Conservation (phyloP, 192 early-diverging fungal species). For the Coemansia asiatica region DNA sequence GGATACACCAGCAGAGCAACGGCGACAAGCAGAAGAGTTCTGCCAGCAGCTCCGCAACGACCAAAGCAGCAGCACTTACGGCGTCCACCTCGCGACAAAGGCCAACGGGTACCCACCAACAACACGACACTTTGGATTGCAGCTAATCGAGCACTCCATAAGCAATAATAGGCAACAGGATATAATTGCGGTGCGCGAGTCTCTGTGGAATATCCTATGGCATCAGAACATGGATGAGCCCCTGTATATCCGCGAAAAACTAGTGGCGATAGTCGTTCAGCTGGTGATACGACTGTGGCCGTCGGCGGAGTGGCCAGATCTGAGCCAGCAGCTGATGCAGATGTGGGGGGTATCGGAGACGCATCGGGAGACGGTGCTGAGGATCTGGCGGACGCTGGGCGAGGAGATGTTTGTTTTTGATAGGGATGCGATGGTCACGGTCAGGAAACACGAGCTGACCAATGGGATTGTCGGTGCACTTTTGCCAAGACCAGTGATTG, state of each 20-base stretch:
- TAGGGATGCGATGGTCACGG: conserved; percentile 30
- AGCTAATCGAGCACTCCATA: conserved; percentile 39
- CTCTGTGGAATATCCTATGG: conserved; percentile 23
- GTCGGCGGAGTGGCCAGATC: conserved; percentile 27
- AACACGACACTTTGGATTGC: conserved; percentile 46
- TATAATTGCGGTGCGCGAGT: conserved; percentile 13
- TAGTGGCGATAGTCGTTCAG: conserved; percentile 36
- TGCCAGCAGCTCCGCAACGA: conserved; percentile 38
- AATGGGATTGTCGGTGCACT: conserved; percentile 43
- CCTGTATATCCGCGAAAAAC: conserved; percentile 42
- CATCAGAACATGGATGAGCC: conserved; percentile 3
- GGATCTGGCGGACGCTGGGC: conserved; percentile 47
- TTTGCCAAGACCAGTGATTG: conserved; percentile 25
- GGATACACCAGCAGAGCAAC: conserved; percentile 27
- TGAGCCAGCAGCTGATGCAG: conserved; percentile 34
- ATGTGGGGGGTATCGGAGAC: conserved; percentile 16
- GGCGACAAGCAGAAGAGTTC: conserved; percentile 33
- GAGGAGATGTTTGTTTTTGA: conserved; percentile 53
- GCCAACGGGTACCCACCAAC: conserved; percentile 12
- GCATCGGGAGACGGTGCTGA: conserved; percentile 28
- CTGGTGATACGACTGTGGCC: conserved; percentile 40
- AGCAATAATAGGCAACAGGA: conserved; percentile 11
- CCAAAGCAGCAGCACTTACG: conserved; percentile 13
- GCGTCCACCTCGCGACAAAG: conserved; percentile 19
- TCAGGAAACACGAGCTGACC: conserved; percentile 42